Percentiles rank a stretch among this genome's conserved stretches.
phyloP scores from a whole-genome alignment of 2,329 filamentous ascomycete genomes.

The Colletotrichum caudatum region DNA sequence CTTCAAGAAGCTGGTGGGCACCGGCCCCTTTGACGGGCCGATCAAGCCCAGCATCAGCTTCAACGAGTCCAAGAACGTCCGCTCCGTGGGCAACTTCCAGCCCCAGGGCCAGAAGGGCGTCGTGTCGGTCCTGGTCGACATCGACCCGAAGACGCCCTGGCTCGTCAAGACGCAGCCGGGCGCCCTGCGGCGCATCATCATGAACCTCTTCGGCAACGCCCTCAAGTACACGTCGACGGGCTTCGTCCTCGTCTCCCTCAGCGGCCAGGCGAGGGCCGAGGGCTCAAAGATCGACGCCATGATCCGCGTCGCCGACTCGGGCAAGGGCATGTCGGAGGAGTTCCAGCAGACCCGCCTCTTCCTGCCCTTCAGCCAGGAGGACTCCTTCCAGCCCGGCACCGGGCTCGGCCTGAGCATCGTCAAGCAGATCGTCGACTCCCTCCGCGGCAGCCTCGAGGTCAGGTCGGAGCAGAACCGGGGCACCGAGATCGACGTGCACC shows the following conservation, averaged over 20 bases:
- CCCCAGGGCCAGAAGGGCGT: constrained; percentile 45
- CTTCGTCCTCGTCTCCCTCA: constrained; percentile 58
- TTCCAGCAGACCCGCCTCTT: constrained; percentile 71
- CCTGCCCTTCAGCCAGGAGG: constrained; percentile 73
- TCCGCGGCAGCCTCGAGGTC: constrained; percentile 70
- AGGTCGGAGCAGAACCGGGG: constrained; percentile 65
- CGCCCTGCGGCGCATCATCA: constrained; percentile 64
- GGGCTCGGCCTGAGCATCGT: constrained; percentile 75
- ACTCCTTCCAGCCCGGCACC: constrained; percentile 69
- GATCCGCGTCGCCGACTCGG: constrained; percentile 70
- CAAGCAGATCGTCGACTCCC: constrained; percentile 67
- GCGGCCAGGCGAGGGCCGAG: constrained; percentile 43
- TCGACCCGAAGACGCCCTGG: constrained; percentile 61
- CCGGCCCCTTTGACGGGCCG: constrained; percentile 20
- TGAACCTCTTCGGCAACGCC: constrained; percentile 73
- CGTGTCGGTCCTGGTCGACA: constrained; percentile 64
- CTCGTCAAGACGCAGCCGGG: constrained; percentile 66
- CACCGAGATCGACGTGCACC: constrained; percentile 64
- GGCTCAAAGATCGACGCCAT: constrained; percentile 46
- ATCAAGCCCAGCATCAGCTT: constrained; percentile 38
- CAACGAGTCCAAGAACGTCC: not conserved
- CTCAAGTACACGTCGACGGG: constrained; percentile 71
- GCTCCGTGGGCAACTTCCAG: constrained; percentile 34
- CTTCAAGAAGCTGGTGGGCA: constrained; percentile 46
- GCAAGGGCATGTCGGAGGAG: constrained; percentile 72